Base-by-base conservation (phyloP, 306 rosid genomes). In the Cyamopsis tetragonoloba region DNA sequence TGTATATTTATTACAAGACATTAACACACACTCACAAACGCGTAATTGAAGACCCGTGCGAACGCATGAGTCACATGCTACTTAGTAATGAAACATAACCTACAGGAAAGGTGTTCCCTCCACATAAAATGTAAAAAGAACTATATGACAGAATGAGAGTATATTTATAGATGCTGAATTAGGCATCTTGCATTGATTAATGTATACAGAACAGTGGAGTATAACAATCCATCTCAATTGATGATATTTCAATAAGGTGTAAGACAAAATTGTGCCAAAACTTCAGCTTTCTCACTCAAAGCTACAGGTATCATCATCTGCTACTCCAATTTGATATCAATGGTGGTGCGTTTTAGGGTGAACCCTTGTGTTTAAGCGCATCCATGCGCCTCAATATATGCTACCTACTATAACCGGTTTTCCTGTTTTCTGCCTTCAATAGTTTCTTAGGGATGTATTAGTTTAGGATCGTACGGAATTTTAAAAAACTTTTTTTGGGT, bases 201-300 rank as follows among this genome's bases (percentile, higher is more conserved):
- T 37, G 54, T 10, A 51, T 27, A 65, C 38, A 59, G 53, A 66
- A 66, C 17, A 51, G 42, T 70, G 1, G 58, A 56, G 77, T 57
- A 74, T 58, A 48, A 54, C 55, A 44, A 68, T 75, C 59, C 76
- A 62, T 43, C 53, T 61, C 46, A 62, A 1, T 44, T 32, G 34
- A 62, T 54, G 17, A 72, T 54, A 70, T 54, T 62, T 23, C 65
- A 46, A 54, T 54, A 41, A 71, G 47, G 68, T 57, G 39, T 31
- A 57, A 69, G 73, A 47, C 81, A 77, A 71, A 77, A 77, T 71
- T 77, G 81, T 63, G 77, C 30, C 68, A 77, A 70, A 70, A 77
- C 71, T 65, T 55, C 73, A 77, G 69, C 63, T 20, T 71, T 77
- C 69, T 77, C 56, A 10, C 68, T 15, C 34, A 27, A 59, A 66